Evolutionary conservation across 352 stramenopile genomes (phyloP).

Genomic region (Globisporangium emineosum): DNA sequence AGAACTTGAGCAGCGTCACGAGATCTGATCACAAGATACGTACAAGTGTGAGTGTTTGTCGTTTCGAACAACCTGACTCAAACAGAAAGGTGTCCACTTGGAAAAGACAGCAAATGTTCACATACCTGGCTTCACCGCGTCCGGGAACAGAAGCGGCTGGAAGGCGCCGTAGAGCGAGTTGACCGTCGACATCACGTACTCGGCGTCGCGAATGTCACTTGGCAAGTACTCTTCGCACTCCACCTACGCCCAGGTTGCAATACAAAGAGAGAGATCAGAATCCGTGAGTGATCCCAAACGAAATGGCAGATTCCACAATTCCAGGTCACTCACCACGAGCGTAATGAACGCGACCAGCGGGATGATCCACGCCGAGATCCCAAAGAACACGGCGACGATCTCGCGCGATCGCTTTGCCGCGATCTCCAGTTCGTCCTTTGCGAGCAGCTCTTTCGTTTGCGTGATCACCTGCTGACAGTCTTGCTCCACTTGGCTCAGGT

Average conservation of each 20-base stretch:
- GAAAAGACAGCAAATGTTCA: neutral
- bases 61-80: neutral
- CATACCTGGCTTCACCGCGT: constrained; percentile 25
- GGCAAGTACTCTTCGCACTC: constrained; percentile 40
- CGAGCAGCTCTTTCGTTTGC: constrained; percentile 30
- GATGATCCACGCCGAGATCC: constrained; percentile 40
- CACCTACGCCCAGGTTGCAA: constrained; percentile 19
- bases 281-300: neutral
- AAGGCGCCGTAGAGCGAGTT: constrained; percentile 29
- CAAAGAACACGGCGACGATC: constrained; percentile 41
- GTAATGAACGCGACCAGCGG: constrained; percentile 41
- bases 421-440: constrained; percentile 37
- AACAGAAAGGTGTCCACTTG: neutral
- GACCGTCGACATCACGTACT: constrained; percentile 40
- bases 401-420: constrained; percentile 40
- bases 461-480: constrained; percentile 32
- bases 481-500: constrained; percentile 51
- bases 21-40: constrained; percentile 14
- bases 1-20: constrained; percentile 35
- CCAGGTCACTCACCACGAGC: constrained; percentile 27
- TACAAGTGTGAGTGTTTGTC: constrained; percentile 7
- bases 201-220: constrained; percentile 26
- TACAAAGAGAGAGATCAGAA: neutral
- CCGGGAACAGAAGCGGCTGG: constrained; percentile 34
- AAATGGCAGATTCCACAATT: neutral